Evolutionary conservation across 495 filamentous ascomycete species (phyloP), one percentile per base, ranked within the genome.

Genomic region (Viridothelium virens): DNA sequence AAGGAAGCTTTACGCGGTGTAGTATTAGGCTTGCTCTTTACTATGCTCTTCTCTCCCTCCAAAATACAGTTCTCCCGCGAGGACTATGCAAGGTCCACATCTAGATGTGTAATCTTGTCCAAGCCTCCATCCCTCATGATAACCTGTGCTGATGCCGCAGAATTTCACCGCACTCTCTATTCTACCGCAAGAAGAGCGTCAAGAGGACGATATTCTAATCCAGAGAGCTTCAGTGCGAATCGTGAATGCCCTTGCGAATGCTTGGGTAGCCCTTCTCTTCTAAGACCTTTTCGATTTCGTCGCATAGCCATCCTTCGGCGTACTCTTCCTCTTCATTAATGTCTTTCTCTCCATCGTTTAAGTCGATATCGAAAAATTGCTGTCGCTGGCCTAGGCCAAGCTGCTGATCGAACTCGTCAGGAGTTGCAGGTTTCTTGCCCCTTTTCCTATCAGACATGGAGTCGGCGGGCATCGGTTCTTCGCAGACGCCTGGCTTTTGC

Each of bases 81-180:
- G 6, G 53, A 59, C 53, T 59, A 59, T 36, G 31, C 53, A 59
- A 59, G 53, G 53, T 18, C 53, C 10, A 11, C 25, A 59, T 36
- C 14, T 36, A 36, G 5, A 36, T 59, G 31, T 59, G 53, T 18
- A 33, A 36, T 36, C 53, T 31, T 36, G 53, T 59, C 53, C 31
- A 59, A 59, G 53, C 31, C 53, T 10, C 36, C 53, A 25, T 25
- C 53, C 53, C 31, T 36, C 25, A 34, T 59, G 11, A 59, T 36
- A 59, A 18, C 33, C 36, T 36, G 18, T 59, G 53, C 53, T 59
- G 53, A 59, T 59, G 6, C 7, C 36, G 5, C 53, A 59, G 53
- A 36, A 34, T 36, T 10, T 34, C n/a, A 14, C 5, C 53, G 18
- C 36, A 3, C 18, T 31, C 7, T 59, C 53, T 31, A 18, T 31